phyloP scores from a whole-genome alignment of 2,329 filamentous ascomycete genomes.

The Lecanoromycetidae sp. region DNA sequence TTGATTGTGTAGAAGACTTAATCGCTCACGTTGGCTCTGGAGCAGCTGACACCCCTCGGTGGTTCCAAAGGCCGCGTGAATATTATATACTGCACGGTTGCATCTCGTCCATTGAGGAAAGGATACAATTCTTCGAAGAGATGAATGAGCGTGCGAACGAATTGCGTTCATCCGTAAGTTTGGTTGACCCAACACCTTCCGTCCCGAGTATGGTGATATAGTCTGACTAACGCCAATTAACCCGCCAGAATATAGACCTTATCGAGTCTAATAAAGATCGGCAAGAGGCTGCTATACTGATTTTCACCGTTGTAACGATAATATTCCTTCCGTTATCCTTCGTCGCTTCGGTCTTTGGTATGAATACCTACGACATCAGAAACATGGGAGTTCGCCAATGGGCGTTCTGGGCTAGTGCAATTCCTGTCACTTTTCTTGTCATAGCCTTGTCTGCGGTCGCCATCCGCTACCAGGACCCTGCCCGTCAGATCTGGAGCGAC shows the following conservation, averaged over 20 bases:
- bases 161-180: no score
- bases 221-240: no score
- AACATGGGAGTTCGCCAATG: conserved; percentile 14
- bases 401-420: conserved; percentile 19
- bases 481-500: no score
- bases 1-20: not conserved
- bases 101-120: not conserved
- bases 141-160: not conserved
- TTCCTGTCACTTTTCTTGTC: conserved; percentile 1
- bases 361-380: conserved; percentile 20
- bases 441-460: no score
- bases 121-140: not conserved
- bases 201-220: no score
- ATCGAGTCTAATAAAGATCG: conserved; percentile 11
- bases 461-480: no score
- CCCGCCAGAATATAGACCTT: conserved; percentile 11
- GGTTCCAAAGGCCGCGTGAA: not conserved
- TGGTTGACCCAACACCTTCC: no score
- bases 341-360: conserved; percentile 18
- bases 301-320: conserved; percentile 33
- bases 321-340: conserved; percentile 19
- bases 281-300: conserved; percentile 8
- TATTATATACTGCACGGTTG: not conserved
- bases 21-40: not conserved
- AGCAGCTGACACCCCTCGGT: not conserved